phyloP scores from a whole-genome alignment of 768 basidiomycete genomes.

The Nidula microcarpa region DNA sequence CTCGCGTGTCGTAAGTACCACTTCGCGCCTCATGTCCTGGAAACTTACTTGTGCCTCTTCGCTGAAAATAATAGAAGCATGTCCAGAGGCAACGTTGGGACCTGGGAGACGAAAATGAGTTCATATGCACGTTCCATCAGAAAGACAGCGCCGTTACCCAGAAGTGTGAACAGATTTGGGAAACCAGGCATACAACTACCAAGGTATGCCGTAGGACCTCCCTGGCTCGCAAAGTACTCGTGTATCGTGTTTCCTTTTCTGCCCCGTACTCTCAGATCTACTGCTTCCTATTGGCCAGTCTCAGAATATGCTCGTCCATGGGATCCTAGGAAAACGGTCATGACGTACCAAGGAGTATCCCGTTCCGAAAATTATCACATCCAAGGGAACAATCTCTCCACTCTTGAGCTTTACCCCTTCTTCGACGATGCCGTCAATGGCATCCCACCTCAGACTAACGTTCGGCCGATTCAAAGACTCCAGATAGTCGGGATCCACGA shows the following conservation, averaged over 20 bases:
- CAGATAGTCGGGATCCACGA: slow-evolving; percentile 59
- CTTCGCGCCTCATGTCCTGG: background rate
- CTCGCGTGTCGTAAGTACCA: slow-evolving; percentile 1
- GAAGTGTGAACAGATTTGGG: slow-evolving; percentile 47
- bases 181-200: slow-evolving; percentile 54
- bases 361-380: slow-evolving; percentile 57
- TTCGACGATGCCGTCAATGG: slow-evolving; percentile 43
- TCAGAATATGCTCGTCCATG: background rate
- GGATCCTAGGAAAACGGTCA: background rate
- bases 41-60: slow-evolving; percentile 50
- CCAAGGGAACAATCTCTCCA: slow-evolving; percentile 46
- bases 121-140: background rate
- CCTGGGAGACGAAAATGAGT: slow-evolving; percentile 22
- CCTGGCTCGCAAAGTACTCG: slow-evolving; percentile 44
- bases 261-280: slow-evolving; percentile 35
- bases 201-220: slow-evolving; percentile 49
- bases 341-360: slow-evolving; percentile 46
- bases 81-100: slow-evolving; percentile 56
- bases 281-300: slow-evolving; percentile 24
- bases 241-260: slow-evolving; percentile 34
- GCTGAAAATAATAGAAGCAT: slow-evolving; percentile 54
- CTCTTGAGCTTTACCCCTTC: slow-evolving; percentile 47
- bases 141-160: slow-evolving; percentile 28
- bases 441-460: slow-evolving; percentile 46
- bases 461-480: slow-evolving; percentile 49